Percentiles rank a stretch among this genome's conserved stretches.
Conservation (phyloP, 1,284 basidiomycete species). For the Kalmanozyma brasiliensis region DNA sequence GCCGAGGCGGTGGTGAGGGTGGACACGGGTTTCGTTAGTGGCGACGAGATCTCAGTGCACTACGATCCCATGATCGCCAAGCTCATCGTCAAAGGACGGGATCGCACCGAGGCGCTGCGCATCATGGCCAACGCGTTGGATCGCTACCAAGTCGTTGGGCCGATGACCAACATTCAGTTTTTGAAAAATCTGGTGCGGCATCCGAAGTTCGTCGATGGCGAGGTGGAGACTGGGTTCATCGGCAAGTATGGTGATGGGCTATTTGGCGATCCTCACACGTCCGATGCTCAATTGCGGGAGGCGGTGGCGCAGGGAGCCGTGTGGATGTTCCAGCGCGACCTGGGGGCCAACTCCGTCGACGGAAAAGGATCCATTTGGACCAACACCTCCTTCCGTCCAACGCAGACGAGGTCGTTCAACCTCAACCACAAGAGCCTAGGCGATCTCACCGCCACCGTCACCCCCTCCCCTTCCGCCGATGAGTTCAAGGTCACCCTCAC, state of each 20-base stretch:
- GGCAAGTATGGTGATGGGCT: conserved; percentile 65
- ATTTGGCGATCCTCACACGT: conserved; percentile 35
- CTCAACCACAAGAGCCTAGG: conserved; percentile 28
- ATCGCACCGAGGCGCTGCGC: conserved; percentile 85
- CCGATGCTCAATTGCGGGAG: conserved; percentile 7
- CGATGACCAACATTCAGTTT: conserved; percentile 91
- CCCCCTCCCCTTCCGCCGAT: not conserved
- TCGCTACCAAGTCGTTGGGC: conserved; percentile 89
- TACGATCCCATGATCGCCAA: conserved; percentile 96
- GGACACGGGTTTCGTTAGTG: conserved; percentile 86
- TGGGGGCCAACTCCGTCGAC: conserved; percentile 73
- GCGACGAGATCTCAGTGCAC: conserved; percentile 75
- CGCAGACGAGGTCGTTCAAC: not conserved
- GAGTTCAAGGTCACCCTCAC: conserved; percentile 7
- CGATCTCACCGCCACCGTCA: conserved; percentile 10
- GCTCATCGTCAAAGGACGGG: conserved; percentile 87
- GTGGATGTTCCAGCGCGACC: conserved; percentile 10
- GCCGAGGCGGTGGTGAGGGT: conserved; percentile 77
- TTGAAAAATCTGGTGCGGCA: conserved; percentile 81
- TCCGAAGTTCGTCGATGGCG: conserved; percentile 78
- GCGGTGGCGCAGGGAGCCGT: conserved; percentile 30
- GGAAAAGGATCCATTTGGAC: conserved; percentile 21
- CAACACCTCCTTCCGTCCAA: not conserved
- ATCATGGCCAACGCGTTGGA: conserved; percentile 82
- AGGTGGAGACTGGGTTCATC: conserved; percentile 94